phyloP scores from a whole-genome alignment of 371 early-diverging fungal genomes.

The Actinomucor elegans region DNA sequence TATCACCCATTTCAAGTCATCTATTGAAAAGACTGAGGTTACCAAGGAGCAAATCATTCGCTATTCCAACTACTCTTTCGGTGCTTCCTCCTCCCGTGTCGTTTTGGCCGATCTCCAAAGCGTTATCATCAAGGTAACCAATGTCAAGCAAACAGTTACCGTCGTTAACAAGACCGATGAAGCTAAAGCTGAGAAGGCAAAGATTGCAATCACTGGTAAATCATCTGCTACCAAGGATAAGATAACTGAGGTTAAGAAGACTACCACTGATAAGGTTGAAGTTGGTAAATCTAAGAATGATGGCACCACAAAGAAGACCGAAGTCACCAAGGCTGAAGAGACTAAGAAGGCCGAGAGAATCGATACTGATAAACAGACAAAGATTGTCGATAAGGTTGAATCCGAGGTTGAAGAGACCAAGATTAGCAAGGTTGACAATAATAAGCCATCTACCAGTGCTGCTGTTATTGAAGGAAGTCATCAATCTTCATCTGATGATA shows the following conservation, averaged over 20 bases:
- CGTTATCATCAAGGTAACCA: conserved; percentile 17
- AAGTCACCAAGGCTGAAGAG: neutral
- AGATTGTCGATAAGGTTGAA: conserved; percentile 7
- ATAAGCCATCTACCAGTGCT: neutral
- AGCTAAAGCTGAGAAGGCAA: conserved; percentile 8
- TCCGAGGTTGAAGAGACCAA: conserved; percentile 18
- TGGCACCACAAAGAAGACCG: neutral
- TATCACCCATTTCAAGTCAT: conserved; percentile 45
- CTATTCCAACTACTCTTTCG: conserved; percentile 58
- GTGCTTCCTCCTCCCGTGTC: conserved; percentile 17
- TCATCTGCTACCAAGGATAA: neutral
- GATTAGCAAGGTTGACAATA: conserved; percentile 9
- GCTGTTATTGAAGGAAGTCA: neutral
- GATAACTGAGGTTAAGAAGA: neutral
- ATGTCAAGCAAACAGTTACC: conserved; percentile 12
- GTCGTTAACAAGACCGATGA: conserved; percentile 13
- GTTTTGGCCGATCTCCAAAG: conserved; percentile 15
- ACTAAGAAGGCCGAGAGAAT: conserved; percentile 4
- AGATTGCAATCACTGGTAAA: neutral
- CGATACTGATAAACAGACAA: conserved; percentile 3
- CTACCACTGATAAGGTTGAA: neutral
- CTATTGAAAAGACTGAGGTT: conserved; percentile 61
- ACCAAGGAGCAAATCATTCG: conserved; percentile 77
- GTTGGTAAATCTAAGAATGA: neutral
- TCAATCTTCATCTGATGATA: neutral